A percentile compares a stretch with the other conserved stretches of the same genome.
These are phyloP conservation scores for Ophiocordyceps unilateralis DNA, from an alignment of 2,329 filamentous ascomycete species.

Conservation along the genomic window DNA sequence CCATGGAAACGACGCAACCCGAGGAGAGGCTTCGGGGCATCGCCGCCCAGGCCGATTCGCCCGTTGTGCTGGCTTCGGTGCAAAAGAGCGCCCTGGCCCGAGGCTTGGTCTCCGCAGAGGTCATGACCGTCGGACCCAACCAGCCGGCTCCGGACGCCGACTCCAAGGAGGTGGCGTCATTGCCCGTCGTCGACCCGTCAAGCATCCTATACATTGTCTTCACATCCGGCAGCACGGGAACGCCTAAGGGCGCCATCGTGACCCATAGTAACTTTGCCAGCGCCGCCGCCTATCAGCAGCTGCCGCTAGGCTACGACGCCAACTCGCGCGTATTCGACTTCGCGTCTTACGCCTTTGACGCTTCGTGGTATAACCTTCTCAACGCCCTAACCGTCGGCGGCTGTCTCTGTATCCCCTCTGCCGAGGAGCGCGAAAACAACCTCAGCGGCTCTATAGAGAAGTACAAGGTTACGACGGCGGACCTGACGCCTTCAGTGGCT, in stretches of 20 bases:
- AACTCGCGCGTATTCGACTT: constrained; percentile 8
- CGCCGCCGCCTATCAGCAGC: constrained; percentile 5
- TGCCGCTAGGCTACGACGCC: constrained; percentile 4
- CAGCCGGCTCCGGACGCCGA: background rate
- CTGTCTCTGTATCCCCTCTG: constrained; percentile 7
- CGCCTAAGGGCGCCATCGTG: constrained; percentile 9
- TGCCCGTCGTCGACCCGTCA: constrained; percentile 1
- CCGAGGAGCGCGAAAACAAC: constrained; percentile 2
- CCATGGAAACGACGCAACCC: constrained; percentile 8
- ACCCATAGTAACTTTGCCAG: constrained; percentile 5
- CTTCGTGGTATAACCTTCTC: constrained; percentile 6
- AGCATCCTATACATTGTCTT: constrained; percentile 7
- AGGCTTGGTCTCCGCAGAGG: background rate
- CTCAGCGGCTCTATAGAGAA: constrained; percentile 3
- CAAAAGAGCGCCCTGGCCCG: background rate
- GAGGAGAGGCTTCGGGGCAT: constrained; percentile 3
- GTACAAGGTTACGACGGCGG: constrained; percentile 3
- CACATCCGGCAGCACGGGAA: constrained; percentile 6
- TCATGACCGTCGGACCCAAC: background rate
- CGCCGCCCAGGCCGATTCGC: constrained; percentile 1
- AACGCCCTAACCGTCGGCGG: constrained; percentile 5
- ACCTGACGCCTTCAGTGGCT: constrained; percentile 7
- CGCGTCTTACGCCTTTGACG: constrained; percentile 8
- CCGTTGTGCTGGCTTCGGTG: constrained; percentile 1
- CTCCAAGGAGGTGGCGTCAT: background rate